These are phyloP conservation scores for Epichloe amarillans DNA, from an alignment of 2,329 filamentous ascomycete genomes.

Conservation along the genomic window DNA sequence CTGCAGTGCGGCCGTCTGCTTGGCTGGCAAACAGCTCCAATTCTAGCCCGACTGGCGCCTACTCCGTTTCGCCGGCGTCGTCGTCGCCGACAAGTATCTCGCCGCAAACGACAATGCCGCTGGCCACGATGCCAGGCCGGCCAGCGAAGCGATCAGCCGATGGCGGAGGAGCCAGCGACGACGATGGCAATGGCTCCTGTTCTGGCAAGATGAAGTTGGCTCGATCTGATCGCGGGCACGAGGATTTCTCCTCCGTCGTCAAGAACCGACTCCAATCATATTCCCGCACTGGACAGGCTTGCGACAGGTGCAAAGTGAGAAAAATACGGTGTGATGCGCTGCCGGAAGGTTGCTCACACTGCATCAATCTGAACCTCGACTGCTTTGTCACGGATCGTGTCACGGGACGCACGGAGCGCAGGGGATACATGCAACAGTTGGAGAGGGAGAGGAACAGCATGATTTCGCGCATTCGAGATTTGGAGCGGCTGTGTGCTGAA, in stretches of 20 bases:
- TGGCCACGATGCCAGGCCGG: constrained; percentile 8
- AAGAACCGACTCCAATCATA: constrained; percentile 42
- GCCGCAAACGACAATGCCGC: constrained; percentile 5
- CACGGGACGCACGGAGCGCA: constrained; percentile 63
- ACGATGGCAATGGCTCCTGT: constrained; percentile 8
- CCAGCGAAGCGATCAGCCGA: constrained; percentile 25
- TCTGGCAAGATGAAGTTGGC: constrained; percentile 33
- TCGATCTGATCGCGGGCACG: constrained; percentile 31
- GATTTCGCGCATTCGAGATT: constrained; percentile 50
- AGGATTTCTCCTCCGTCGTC: constrained; percentile 42
- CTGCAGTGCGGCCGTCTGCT: neutral
- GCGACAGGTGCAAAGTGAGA: constrained; percentile 79
- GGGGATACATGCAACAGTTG: constrained; percentile 66
- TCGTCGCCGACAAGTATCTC: constrained; percentile 6
- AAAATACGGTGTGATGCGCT: constrained; percentile 81
- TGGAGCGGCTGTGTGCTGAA: constrained; percentile 52
- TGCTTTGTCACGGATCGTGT: constrained; percentile 82
- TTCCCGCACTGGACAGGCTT: constrained; percentile 66
- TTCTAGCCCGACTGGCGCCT: constrained; percentile 7
- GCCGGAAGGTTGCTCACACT: constrained; percentile 71
- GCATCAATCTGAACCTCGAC: constrained; percentile 59
- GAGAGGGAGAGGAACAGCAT: constrained; percentile 60
- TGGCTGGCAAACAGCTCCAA: constrained; percentile 1
- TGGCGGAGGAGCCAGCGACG: constrained; percentile 22
- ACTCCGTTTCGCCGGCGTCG: constrained; percentile 4